phyloP scores from a whole-genome alignment of 2,329 filamentous ascomycete species.

The Fusarium liriodendri region DNA sequence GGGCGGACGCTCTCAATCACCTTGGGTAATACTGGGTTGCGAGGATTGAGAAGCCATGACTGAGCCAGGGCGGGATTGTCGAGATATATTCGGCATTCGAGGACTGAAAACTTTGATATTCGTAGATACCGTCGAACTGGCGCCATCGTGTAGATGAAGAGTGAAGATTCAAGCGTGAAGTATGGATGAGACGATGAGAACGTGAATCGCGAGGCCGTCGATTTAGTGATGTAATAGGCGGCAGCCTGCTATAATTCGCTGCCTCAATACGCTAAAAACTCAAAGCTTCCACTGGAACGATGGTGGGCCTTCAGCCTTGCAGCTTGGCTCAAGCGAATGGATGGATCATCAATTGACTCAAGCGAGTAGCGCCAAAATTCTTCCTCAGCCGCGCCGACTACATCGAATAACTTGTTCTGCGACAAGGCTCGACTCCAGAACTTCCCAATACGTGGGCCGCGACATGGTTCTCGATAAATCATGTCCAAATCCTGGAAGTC shows the following conservation, averaged over 20 bases:
- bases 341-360: conserved; percentile 23
- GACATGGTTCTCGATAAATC: conserved; percentile 45
- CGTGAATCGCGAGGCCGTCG: not conserved
- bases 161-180: not conserved
- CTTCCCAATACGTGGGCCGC: conserved; percentile 5
- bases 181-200: conserved; percentile 10
- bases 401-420: conserved; percentile 1
- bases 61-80: conserved; percentile 87
- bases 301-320: conserved; percentile 40
- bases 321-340: conserved; percentile 27
- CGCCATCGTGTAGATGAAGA: conserved; percentile 69
- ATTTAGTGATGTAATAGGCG: conserved; percentile 38
- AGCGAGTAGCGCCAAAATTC: conserved; percentile 35
- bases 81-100: conserved; percentile 97
- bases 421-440: conserved; percentile 10
- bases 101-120: conserved; percentile 91
- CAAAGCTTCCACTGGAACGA: conserved; percentile 4
- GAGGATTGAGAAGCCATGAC: conserved; percentile 84
- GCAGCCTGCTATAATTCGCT: conserved; percentile 31
- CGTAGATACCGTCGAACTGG: conserved; percentile 90
- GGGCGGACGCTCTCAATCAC: conserved; percentile 89
- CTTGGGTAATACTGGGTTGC: conserved; percentile 80
- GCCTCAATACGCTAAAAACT: conserved; percentile 25
- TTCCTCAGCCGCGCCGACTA: conserved; percentile 31
- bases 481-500: conserved; percentile 75